These are phyloP conservation scores for Martiniozyma asiatica DNA, from an alignment of 1,139 yeast genomes.

Conservation along the genomic window DNA sequence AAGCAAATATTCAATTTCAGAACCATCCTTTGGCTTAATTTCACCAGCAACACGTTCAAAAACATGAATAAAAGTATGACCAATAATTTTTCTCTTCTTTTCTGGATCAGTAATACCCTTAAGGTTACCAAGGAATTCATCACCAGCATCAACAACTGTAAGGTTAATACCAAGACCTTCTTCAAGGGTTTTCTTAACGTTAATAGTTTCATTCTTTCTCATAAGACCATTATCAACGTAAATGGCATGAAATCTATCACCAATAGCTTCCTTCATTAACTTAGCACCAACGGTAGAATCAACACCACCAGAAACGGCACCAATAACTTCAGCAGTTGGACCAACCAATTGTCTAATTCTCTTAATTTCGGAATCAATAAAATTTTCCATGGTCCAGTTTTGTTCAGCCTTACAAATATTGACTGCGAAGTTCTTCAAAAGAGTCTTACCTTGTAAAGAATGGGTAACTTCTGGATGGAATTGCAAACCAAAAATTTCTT, in stretches of 20 bases:
- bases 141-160: slow-evolving; percentile 89
- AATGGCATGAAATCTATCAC: slow-evolving; percentile 97
- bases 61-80: slow-evolving; percentile 94
- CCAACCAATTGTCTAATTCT: slow-evolving; percentile 88
- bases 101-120: slow-evolving; percentile 97
- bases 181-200: slow-evolving; percentile 77
- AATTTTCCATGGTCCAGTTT: slow-evolving; percentile 98
- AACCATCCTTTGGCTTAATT: slow-evolving; percentile 81
- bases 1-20: slow-evolving; percentile 81
- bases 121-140: slow-evolving; percentile 72
- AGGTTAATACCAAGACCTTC: slow-evolving; percentile 91
- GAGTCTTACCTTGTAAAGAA: slow-evolving; percentile 77
- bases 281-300: slow-evolving; percentile 99
- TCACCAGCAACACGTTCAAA: slow-evolving; percentile 93
- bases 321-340: slow-evolving; percentile 96
- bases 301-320: slow-evolving; percentile 99
- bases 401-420: slow-evolving; percentile 75
- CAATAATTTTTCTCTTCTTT: slow-evolving; percentile 96
- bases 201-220: slow-evolving; percentile 86
- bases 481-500: slow-evolving; percentile 84
- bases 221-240: slow-evolving; percentile 96
- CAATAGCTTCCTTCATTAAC: slow-evolving; percentile 95
- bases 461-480: slow-evolving; percentile 99
- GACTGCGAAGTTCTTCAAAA: slow-evolving; percentile 87
- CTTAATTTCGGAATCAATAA: slow-evolving; percentile 89